A percentile compares a stretch with the other conserved stretches of the same genome.
Evolutionary conservation across 148 eudicot species (phyloP).

Genomic region (Rhododendron griersonianum): DNA sequence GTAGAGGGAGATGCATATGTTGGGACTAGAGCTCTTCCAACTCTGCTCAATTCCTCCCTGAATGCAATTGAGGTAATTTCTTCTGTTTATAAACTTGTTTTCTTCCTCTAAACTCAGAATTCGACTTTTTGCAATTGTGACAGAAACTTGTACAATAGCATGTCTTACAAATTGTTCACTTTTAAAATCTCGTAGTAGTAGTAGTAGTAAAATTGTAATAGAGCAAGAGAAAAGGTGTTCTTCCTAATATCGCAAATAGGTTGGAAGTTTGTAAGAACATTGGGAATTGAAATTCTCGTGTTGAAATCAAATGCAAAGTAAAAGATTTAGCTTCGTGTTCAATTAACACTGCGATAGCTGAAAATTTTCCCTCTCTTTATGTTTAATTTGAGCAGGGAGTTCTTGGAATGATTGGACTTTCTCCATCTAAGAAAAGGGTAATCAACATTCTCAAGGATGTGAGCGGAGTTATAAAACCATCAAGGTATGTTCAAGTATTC

Average conservation of each 20-base stretch:
- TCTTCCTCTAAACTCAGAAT: neutral
- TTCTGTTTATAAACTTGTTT: neutral
- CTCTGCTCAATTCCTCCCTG: slow-evolving; percentile 34
- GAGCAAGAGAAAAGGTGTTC: neutral
- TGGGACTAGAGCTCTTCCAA: slow-evolving; percentile 47
- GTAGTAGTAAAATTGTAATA: neutral
- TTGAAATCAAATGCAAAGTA: neutral
- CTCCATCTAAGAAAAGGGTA: slow-evolving; percentile 30
- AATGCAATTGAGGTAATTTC: slow-evolving; percentile 38
- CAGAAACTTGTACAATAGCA: neutral
- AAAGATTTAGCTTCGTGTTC: neutral
- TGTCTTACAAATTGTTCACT: neutral
- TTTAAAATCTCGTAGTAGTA: neutral
- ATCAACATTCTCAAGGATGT: slow-evolving; percentile 30
- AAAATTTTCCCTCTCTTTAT: neutral
- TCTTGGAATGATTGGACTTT: slow-evolving; percentile 22
- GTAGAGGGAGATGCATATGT: slow-evolving; percentile 40
- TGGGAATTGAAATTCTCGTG: neutral
- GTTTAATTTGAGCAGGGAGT: slow-evolving; percentile 6
- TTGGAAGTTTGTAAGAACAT: neutral
- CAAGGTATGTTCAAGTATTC: slow-evolving; percentile 20
- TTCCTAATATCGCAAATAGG: neutral
- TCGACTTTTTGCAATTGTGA: neutral
- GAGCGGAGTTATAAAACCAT: slow-evolving; percentile 31
- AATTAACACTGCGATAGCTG: neutral